A percentile compares a stretch with the other conserved stretches of the same genome.
phyloP scores from a whole-genome alignment of 1,139 yeast genomes.

The Pichia sp. region DNA sequence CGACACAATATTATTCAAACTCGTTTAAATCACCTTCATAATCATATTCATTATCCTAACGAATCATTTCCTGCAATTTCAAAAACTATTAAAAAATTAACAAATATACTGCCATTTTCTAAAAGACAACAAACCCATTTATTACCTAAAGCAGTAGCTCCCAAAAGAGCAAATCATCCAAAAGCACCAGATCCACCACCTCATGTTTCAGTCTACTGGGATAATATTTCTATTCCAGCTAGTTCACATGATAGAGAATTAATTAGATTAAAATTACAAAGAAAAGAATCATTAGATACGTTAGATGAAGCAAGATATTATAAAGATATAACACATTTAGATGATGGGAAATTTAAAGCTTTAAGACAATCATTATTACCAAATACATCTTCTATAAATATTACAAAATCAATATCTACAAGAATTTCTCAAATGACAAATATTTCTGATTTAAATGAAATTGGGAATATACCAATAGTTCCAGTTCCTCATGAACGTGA shows the following conservation, averaged over 20 bases:
- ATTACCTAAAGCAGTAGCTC: slow-evolving; percentile 12
- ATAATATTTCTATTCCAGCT: slow-evolving; percentile 23
- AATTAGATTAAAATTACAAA: slow-evolving; percentile 41
- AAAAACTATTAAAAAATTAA: slow-evolving; percentile 3
- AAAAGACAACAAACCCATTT: neutral
- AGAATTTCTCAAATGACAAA: neutral
- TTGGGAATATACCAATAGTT: no score
- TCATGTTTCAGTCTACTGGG: slow-evolving; percentile 23
- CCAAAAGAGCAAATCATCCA: slow-evolving; percentile 40
- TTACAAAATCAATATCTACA: slow-evolving; percentile 7
- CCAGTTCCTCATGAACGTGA: no score
- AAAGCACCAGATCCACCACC: slow-evolving; percentile 30
- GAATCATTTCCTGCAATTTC: neutral
- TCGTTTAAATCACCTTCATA: neutral
- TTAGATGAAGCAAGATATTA: slow-evolving; percentile 59
- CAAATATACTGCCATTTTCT: neutral
- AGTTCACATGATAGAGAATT: no score
- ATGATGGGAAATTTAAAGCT: slow-evolving; percentile 63
- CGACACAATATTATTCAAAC: no score
- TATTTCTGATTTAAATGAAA: no score
- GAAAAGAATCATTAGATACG: slow-evolving; percentile 56
- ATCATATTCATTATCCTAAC: neutral
- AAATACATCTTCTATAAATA: slow-evolving; percentile 23
- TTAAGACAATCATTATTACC: slow-evolving; percentile 57
- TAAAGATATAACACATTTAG: slow-evolving; percentile 50